Evolutionary conservation across 805 yeast genomes (phyloP).

Genomic region (Nakazawaea anatomiae): DNA sequence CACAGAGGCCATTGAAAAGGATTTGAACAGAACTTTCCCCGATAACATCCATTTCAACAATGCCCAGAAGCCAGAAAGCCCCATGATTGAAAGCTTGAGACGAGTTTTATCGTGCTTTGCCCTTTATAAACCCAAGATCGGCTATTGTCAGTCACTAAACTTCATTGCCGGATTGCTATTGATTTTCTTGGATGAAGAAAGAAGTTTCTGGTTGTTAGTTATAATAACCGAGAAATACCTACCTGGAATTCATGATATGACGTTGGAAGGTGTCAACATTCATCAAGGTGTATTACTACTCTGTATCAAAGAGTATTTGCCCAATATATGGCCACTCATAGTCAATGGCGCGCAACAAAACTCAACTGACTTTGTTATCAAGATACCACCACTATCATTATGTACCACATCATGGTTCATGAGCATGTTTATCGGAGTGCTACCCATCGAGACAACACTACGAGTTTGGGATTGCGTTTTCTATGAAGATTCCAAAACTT

Average conservation of each 20-base stretch:
- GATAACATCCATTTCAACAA: constrained; percentile 79
- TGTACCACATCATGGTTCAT: constrained; percentile 98
- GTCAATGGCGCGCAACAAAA: constrained; percentile 21
- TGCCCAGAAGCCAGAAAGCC: constrained; percentile 33
- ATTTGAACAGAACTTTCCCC: constrained; percentile 90
- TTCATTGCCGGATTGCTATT: constrained; percentile 84
- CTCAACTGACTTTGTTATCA: constrained; percentile 51
- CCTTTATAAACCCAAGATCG: constrained; percentile 79
- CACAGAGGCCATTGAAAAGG: constrained; percentile 90
- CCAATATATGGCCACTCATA: constrained; percentile 64
- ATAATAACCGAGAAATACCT: constrained; percentile 79
- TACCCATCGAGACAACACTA: constrained; percentile 84
- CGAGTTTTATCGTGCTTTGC: constrained; percentile 83
- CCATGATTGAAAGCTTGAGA: constrained; percentile 64
- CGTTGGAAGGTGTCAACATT: constrained; percentile 88
- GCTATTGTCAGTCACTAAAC: constrained; percentile 93
- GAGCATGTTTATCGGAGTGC: constrained; percentile 88
- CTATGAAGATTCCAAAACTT: constrained; percentile 83
- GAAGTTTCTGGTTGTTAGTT: constrained; percentile 93
- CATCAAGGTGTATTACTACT: constrained; percentile 93
- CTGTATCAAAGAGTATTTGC: constrained; percentile 77
- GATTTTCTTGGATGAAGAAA: constrained; percentile 84
- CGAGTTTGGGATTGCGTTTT: constrained; percentile 94
- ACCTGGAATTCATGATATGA: constrained; percentile 88
- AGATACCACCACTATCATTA: constrained; percentile 84